A percentile compares a stretch with the other conserved stretches of the same genome.
phyloP scores from a whole-genome alignment of 805 yeast species.

The Teunomyces funiuensis region DNA sequence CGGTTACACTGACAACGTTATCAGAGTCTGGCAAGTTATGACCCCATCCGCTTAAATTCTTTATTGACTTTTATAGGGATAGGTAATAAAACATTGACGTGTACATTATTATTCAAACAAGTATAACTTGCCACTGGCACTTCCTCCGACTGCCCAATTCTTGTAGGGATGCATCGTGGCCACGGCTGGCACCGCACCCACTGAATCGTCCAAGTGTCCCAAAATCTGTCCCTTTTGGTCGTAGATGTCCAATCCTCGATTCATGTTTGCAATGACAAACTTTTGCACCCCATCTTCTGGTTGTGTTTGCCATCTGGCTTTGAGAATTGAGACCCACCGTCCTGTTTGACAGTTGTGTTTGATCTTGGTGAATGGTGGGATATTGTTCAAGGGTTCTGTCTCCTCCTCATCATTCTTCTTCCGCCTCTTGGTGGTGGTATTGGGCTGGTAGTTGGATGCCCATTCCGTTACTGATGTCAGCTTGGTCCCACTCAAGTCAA shows the following conservation, averaged over 20 bases:
- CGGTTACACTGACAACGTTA: constrained; percentile 99
- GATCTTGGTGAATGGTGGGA: constrained; percentile 63
- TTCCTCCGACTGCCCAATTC: constrained; percentile 92
- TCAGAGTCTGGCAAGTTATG: constrained; percentile 99
- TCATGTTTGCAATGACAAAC: constrained; percentile 93
- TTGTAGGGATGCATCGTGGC: constrained; percentile 77
- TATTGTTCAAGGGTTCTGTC: constrained; percentile 31
- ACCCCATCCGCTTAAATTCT: constrained; percentile 56
- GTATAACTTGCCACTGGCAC: constrained; percentile 88
- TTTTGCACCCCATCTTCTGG: constrained; percentile 76
- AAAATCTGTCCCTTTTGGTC: constrained; percentile 72
- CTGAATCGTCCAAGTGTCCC: constrained; percentile 65
- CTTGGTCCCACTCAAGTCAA: constrained; percentile 46
- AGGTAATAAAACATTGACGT: constrained; percentile 8
- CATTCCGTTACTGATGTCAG: constrained; percentile 25
- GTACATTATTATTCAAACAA: constrained; percentile 42
- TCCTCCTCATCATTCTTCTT: constrained; percentile 15
- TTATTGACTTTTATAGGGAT: neutral
- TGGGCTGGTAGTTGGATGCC: constrained; percentile 17
- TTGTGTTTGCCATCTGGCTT: constrained; percentile 79
- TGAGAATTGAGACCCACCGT: constrained; percentile 91
- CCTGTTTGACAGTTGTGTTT: constrained; percentile 96
- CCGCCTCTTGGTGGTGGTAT: constrained; percentile 9
- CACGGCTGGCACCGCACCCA: constrained; percentile 94
- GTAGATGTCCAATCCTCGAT: constrained; percentile 79